Evolutionary conservation across 169 alveolate species (phyloP), one percentile per base, ranked within the genome.

Genomic region (Eimeria praecox): DNA sequence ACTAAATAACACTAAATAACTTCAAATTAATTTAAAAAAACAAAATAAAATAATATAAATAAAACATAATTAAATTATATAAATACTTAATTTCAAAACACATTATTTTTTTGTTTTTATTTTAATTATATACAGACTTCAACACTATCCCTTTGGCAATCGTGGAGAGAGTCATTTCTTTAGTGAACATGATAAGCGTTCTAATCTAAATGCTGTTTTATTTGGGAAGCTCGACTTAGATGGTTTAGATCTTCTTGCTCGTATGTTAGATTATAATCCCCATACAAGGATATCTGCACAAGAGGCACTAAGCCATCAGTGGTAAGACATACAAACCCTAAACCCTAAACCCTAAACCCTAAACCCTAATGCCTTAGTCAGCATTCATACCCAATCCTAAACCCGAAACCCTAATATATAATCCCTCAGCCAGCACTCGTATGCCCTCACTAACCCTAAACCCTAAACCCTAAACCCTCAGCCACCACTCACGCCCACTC

Each of bases 291-390:
- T 99, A 20, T 97, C 99, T 46, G 98, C 99, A n/a, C 99, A 98
- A 40, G 99, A 98, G 92, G 99, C 99, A 9, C 97, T 99, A 20
- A 96, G 98, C 40, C 99, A 99, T 96, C 99, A 99, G 64, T 98
- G 99, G 99, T 95, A 35, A 8, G 54, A 16, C 75, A n/a, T n/a
- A 18, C 33, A 62, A 62, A 62, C 75, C 75, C 75, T 62, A 62
- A 62, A 62, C 75, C 75, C 75, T 62, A 8, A 64, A 38, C 82
- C 42, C 46, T 12, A 71, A 71, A 71, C 80, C 80, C 80, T 69
- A 35, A 4, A n/a, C n/a, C n/a, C n/a, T n/a, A n/a, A n/a, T n/a
- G n/a, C n/a, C n/a, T n/a, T n/a, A n/a, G n/a, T n/a, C n/a, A n/a
- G n/a, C n/a, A n/a, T n/a, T n/a, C n/a, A n/a, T n/a, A n/a, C n/a